Percentiles rank a stretch among this genome's conserved stretches.
These are phyloP conservation scores for Ogataea haglerorum DNA, from an alignment of 805 yeast species.

Conservation along the genomic window DNA sequence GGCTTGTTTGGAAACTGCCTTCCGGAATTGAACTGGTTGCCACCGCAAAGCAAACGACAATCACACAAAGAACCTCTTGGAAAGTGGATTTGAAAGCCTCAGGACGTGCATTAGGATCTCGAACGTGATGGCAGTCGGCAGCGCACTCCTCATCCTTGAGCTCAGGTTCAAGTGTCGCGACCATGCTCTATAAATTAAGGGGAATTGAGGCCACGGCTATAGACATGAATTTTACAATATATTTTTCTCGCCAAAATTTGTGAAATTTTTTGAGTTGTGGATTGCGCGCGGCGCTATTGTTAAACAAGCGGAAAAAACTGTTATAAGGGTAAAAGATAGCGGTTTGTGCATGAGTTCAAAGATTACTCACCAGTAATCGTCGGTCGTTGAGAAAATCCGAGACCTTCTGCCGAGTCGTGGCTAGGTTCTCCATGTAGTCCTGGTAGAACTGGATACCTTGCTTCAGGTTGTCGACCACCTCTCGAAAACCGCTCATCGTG, in stretches of 20 bases:
- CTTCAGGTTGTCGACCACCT: constrained; percentile 54
- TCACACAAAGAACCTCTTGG: constrained; percentile 32
- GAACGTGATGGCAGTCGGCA: not conserved
- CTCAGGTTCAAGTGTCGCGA: no score
- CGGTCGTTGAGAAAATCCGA: constrained; percentile 31
- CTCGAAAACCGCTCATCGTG: constrained; percentile 48
- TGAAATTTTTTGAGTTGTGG: no score
- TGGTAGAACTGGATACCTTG: constrained; percentile 73
- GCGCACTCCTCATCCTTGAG: not conserved
- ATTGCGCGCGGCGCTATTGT: not conserved
- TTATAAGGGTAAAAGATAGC: no score
- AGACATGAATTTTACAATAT: not conserved
- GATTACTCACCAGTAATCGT: constrained; percentile 7
- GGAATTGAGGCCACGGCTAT: no score
- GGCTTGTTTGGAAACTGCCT: constrained; percentile 34
- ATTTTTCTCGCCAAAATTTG: not conserved
- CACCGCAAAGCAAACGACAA: constrained; percentile 32
- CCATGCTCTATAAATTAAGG: no score
- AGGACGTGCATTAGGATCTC: constrained; percentile 27
- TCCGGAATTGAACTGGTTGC: constrained; percentile 32
- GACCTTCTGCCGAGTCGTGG: constrained; percentile 36
- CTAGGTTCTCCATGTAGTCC: constrained; percentile 50
- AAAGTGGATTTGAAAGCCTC: constrained; percentile 26
- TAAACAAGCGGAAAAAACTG: not conserved
- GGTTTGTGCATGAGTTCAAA: not conserved